Conservation (phyloP, 1,139 yeast species). For the Citeromyces siamensis region DNA sequence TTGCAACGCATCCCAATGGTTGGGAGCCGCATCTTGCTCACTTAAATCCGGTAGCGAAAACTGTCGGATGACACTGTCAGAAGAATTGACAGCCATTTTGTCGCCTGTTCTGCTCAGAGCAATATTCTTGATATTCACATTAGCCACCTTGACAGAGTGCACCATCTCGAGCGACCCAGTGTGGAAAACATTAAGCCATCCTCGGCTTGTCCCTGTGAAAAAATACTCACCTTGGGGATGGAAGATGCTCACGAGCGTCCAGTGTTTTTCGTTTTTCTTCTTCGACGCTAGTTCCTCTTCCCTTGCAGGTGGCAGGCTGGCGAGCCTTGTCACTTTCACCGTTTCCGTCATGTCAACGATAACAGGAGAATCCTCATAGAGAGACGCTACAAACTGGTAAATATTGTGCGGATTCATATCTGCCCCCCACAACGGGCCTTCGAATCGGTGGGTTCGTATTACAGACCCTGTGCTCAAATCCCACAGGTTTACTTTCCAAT, state of each 20-base stretch:
- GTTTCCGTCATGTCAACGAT: constrained; percentile 31
- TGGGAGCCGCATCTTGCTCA: constrained; percentile 7
- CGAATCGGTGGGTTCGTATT: constrained; percentile 36
- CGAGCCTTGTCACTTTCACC: constrained; percentile 9
- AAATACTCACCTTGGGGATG: constrained; percentile 38
- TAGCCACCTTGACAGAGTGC: constrained; percentile 42
- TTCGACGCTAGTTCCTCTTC: constrained; percentile 4
- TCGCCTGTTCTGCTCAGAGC: constrained; percentile 54
- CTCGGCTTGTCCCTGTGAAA: constrained; percentile 71
- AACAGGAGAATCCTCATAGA: constrained; percentile 42
- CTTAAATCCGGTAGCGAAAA: constrained; percentile 34
- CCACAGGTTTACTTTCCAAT: constrained; percentile 80
- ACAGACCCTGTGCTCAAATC: constrained; percentile 41
- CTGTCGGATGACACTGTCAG: constrained; percentile 77
- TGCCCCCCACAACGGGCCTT: constrained; percentile 66
- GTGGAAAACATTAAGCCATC: constrained; percentile 49
- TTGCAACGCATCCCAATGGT: constrained; percentile 42
- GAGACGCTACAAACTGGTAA: constrained; percentile 31
- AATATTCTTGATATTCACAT: constrained; percentile 63
- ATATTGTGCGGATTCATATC: constrained; percentile 36
- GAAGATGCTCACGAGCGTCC: constrained; percentile 23
- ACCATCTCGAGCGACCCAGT: constrained; percentile 16
- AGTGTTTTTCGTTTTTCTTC: constrained; percentile 17
- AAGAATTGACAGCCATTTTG: constrained; percentile 63
- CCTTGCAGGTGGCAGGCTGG: too few relatives aligned